Base-by-base conservation (phyloP, 179 eudicot species). In the Silene noctiflora region DNA sequence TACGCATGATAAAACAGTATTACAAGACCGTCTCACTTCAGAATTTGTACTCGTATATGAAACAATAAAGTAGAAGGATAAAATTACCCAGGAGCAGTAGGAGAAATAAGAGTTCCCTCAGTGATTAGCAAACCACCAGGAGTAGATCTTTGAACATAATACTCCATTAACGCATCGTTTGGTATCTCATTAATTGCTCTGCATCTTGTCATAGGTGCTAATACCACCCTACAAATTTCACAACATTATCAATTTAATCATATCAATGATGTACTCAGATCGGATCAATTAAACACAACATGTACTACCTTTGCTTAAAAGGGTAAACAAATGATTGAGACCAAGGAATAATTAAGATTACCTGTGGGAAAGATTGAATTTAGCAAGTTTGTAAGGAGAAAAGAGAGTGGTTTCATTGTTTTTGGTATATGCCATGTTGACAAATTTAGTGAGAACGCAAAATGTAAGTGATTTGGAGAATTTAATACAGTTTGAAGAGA, bases 191-290 rank as follows among this genome's bases (percentile, higher is more conserved):
- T 85, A 46, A 87, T 70, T 8, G 96, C 96, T 80, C 96, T 88
- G 87, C 94, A 89, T 77, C 98, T 89, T 20, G 98, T 93, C 98
- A 93, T 88, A 10, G 98, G 98, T 1, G 98, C 95, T 70, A 92
- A 83, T n/a, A 92, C 97, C 76, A 92, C 84, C 84, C 97, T 92
- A 65, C 46, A 22, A 5, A 24, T 21, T 24, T 29, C 12, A 6
- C 1, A 25, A 4, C 21, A 58, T 11, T 31, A 53, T 39, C n/a
- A n/a, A n/a, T n/a, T n/a, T n/a, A n/a, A n/a, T n/a, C 46, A 35
- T 7, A 35, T 35, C 42, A 12, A 64, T 44, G 2, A 42, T 22
- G 12, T 44, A 48, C 5, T n/a, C 55, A 42, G 44, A 70, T 44
- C 9, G 22, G 9, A 35, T 44, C 12, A 35, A 35, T 0, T 1